Evolutionary conservation across 306 rosid species (phyloP).

Genomic region (Ammopiptanthus mongolicus): DNA sequence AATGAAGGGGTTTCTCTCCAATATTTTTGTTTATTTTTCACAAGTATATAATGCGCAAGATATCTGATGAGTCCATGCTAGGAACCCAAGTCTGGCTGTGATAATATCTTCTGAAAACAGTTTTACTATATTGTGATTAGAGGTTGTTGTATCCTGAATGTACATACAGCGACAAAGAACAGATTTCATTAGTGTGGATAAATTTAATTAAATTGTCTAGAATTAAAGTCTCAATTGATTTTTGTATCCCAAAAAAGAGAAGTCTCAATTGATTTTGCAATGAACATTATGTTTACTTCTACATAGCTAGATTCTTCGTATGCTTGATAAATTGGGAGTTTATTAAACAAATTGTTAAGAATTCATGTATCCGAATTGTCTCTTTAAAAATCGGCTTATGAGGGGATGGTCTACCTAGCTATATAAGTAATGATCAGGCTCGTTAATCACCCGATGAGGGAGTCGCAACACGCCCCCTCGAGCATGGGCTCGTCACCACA

Average conservation of each 20-base stretch:
- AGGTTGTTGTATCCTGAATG: slow-evolving; percentile 19
- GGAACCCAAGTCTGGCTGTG: slow-evolving; percentile 13
- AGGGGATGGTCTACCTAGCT: too few species aligned
- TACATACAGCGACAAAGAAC: slow-evolving; percentile 23
- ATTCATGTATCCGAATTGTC: too few species aligned
- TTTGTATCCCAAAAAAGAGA: not conserved
- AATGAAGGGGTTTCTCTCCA: not conserved
- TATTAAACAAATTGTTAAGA: not conserved
- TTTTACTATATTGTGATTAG: slow-evolving; percentile 12
- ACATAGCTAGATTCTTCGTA: not conserved
- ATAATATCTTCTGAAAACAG: not conserved
- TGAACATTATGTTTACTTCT: not conserved
- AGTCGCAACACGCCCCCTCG: too few species aligned
- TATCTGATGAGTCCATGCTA: slow-evolving; percentile 10
- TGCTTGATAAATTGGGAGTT: not conserved
- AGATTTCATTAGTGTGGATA: slow-evolving; percentile 12
- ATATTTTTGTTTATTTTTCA: slow-evolving; percentile 17
- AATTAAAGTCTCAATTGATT: not conserved
- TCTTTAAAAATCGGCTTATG: too few species aligned
- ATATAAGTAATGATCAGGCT: too few species aligned
- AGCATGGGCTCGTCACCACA: too few species aligned
- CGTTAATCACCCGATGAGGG: too few species aligned
- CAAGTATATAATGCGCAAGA: slow-evolving; percentile 16
- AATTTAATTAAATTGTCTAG: not conserved
- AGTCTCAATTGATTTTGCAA: not conserved